phyloP scores from a whole-genome alignment of 139 green algal species.

The Picocystis salinarum region DNA sequence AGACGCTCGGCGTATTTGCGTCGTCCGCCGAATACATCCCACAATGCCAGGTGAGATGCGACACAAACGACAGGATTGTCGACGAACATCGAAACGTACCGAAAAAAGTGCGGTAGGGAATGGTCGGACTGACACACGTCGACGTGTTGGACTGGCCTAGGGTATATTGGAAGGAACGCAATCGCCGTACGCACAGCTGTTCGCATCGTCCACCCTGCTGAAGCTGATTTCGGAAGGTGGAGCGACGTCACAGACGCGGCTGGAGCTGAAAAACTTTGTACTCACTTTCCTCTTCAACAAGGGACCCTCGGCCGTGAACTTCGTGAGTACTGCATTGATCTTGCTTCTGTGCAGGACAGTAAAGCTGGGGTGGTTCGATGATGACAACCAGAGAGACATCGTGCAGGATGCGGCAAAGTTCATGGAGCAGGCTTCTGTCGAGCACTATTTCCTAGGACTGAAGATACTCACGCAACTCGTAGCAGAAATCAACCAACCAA shows the following conservation, averaged over 20 bases:
- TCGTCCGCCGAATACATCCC: conserved; percentile 72
- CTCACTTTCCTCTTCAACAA: conserved; percentile 29
- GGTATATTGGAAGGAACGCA: conserved; percentile 69
- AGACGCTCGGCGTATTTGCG: conserved; percentile 58
- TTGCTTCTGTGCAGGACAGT: conserved; percentile 78
- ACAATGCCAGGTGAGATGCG: conserved; percentile 63
- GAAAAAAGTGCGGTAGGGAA: no score
- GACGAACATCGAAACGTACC: no score
- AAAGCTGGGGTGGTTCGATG: conserved; percentile 92
- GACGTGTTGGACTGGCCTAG: no score
- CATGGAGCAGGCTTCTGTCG: conserved; percentile 19
- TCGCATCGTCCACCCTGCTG: conserved; percentile 69
- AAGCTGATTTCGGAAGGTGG: conserved; percentile 68
- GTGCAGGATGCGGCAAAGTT: conserved; percentile 65
- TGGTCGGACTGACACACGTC: no score
- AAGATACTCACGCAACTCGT: conserved; percentile 74
- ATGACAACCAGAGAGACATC: conserved; percentile 51
- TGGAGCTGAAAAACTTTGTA: conserved; percentile 19
- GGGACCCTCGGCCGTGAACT: conserved; percentile 45
- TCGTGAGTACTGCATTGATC: conserved; percentile 53
- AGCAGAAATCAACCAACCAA: conserved; percentile 77
- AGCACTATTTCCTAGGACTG: conserved; percentile 45
- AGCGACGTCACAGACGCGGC: conserved; percentile 1
- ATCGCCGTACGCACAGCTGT: conserved; percentile 80
- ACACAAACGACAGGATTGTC: no score